Conservation (phyloP, 306 rosid genomes). For the Prunus mume region DNA sequence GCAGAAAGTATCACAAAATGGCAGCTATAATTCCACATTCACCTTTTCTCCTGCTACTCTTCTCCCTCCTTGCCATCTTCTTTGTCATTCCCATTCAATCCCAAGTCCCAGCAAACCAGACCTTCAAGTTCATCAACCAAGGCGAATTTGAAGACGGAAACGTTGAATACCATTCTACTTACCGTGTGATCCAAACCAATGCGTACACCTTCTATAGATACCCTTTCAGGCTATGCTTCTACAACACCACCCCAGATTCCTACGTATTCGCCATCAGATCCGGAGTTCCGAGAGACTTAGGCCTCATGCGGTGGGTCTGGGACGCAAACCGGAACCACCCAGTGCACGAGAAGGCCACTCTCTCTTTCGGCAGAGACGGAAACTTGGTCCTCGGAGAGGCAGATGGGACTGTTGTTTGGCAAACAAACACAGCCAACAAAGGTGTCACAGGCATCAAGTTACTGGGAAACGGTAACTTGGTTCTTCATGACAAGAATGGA, state of each 20-base stretch:
- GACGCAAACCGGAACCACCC: constrained; percentile 35
- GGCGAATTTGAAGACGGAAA: constrained; percentile 27
- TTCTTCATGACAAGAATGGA: constrained; percentile 30
- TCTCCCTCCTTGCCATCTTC: constrained; percentile 6
- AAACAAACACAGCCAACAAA: constrained; percentile 34
- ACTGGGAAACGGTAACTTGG: constrained; percentile 27
- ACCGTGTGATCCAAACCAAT: constrained; percentile 19
- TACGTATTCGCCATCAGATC: constrained; percentile 29
- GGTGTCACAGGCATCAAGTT: constrained; percentile 28
- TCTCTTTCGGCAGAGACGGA: constrained; percentile 26
- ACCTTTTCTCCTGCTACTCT: background rate
- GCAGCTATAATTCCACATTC: background rate
- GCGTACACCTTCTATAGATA: background rate
- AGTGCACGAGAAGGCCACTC: constrained; percentile 31
- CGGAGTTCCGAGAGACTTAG: constrained; percentile 16
- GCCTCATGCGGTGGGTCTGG: constrained; percentile 39
- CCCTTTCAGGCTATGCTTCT: constrained; percentile 41
- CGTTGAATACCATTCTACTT: constrained; percentile 22
- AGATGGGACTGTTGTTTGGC: constrained; percentile 30
- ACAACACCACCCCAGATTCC: constrained; percentile 36
- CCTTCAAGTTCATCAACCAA: constrained; percentile 30
- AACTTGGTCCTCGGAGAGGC: constrained; percentile 30
- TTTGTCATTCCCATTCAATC: constrained; percentile 17
- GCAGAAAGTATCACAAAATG: constrained; percentile 1
- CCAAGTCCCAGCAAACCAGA: constrained; percentile 28